Conservation (phyloP, 2,329 filamentous ascomycete genomes). For the Plenodomus tracheiphilus region DNA sequence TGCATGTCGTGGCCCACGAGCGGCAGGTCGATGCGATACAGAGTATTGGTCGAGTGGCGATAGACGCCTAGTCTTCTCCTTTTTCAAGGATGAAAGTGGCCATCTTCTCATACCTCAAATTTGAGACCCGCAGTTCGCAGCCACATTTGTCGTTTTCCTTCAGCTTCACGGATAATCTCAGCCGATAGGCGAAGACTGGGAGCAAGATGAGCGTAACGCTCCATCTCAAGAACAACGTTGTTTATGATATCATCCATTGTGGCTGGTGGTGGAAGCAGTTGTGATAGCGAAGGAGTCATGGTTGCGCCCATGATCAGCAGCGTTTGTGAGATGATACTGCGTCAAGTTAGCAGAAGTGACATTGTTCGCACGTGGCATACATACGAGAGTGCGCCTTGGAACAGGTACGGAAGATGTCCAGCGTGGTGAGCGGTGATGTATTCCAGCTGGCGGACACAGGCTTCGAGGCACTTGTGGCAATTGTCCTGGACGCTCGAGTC, state of each 20-base stretch:
- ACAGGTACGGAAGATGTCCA: slow-evolving; percentile 82
- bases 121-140: slow-evolving; percentile 47
- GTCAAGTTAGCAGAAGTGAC: slow-evolving; percentile 12
- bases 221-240: slow-evolving; percentile 75
- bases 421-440: slow-evolving; percentile 78
- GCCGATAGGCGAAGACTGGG: slow-evolving; percentile 76
- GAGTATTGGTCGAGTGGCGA: not conserved
- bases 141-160: slow-evolving; percentile 67
- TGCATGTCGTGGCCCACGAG: too few species aligned
- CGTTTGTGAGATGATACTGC: slow-evolving; percentile 78
- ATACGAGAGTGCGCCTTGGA: slow-evolving; percentile 72
- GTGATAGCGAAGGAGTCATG: slow-evolving; percentile 73
- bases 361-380: slow-evolving; percentile 9
- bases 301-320: slow-evolving; percentile 83
- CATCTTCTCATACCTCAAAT: slow-evolving; percentile 36
- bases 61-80: not conserved
- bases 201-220: slow-evolving; percentile 72
- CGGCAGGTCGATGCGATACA: not conserved
- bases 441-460: slow-evolving; percentile 77
- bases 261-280: slow-evolving; percentile 60
- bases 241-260: slow-evolving; percentile 76
- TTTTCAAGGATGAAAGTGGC: not conserved
- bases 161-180: slow-evolving; percentile 80
- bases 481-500: slow-evolving; percentile 75
- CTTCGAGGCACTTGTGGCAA: slow-evolving; percentile 80